Evolutionary conservation across 495 filamentous ascomycete genomes (phyloP).

Genomic region (Umbilicaria muhlenbergii): DNA sequence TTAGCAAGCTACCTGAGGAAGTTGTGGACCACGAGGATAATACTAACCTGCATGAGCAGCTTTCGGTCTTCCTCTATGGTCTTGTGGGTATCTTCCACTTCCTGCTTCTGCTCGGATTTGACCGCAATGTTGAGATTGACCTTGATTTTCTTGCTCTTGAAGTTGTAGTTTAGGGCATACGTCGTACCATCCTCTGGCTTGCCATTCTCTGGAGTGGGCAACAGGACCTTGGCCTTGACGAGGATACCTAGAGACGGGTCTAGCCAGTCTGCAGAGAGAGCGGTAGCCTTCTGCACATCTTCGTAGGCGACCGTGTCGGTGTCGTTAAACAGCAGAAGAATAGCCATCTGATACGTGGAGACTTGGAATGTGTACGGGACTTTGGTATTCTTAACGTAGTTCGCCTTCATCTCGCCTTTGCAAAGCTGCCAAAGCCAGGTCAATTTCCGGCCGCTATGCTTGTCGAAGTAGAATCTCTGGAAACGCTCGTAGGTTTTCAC

Average conservation of each 20-base stretch:
- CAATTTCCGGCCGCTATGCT: constrained; percentile 90
- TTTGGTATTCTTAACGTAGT: constrained; percentile 77
- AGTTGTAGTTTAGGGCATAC: constrained; percentile 77
- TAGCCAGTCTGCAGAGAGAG: constrained; percentile 60
- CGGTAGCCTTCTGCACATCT: constrained; percentile 68
- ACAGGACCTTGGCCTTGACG: constrained; percentile 79
- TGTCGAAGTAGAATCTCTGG: constrained; percentile 79
- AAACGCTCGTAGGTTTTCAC: constrained; percentile 79
- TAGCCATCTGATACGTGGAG: constrained; percentile 93
- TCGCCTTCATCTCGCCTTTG: constrained; percentile 88
- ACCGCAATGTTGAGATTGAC: constrained; percentile 91
- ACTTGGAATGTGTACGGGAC: constrained; percentile 95
- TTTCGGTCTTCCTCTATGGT: constrained; percentile 98
- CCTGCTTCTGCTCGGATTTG: constrained; percentile 87
- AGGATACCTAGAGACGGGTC: constrained; percentile 74
- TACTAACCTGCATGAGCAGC: constrained; percentile 83
- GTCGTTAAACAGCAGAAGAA: constrained; percentile 93
- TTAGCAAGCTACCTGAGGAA: background rate
- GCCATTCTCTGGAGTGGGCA: constrained; percentile 46
- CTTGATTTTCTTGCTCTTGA: constrained; percentile 95
- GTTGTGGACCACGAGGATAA: background rate
- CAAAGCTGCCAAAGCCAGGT: constrained; percentile 97
- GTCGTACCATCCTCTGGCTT: constrained; percentile 63
- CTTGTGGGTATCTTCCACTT: constrained; percentile 95
- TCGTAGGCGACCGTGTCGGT: constrained; percentile 71